Evolutionary conservation across 2,329 filamentous ascomycete species (phyloP), one percentile per base, ranked within the genome.

Genomic region (Fusarium albidum): DNA sequence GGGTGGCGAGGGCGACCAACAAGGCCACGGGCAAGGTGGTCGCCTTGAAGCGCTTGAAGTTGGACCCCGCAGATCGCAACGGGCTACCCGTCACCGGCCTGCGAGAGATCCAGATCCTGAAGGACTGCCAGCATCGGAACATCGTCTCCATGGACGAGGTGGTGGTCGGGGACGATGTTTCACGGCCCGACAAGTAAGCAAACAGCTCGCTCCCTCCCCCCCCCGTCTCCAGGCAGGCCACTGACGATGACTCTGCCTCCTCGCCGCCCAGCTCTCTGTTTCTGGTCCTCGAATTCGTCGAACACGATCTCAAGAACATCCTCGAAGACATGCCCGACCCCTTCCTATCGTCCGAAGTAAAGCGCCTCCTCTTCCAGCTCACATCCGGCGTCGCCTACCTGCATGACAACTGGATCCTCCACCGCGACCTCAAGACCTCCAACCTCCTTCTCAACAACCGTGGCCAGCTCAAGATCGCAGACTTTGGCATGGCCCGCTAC

Each of bases 401-500:
- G 12, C 95, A 99, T 77, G 82, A 84, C 39, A 86, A 92, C 74
- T 96, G 89, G 88, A 96, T 99, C 67, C 82, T 99, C 55, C 92
- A 95, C 76, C 91, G 93, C 50, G 93, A 97, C 75, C 85, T 96
- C 67, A 96, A 96, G 75, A 96, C 92, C 4, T 94, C 90, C 41
- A 96, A 96, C 69, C 86, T 99, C 39, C 86, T 99, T 39, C 89
- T 99, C 76, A 96, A 92, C 78, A 98, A 98, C 78, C 90, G 92
- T 38, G 95, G 95, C 38, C 88, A 90, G 71, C 88, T 99, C 73
- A 97, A 97, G 75, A 88, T 99, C 60, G 95, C 95, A 55, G 95
- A 99, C 75, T 99, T 99, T 70, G 95, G 95, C 72, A 97, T 99
- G 92, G 94, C 95, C 4, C 85, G 95, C 25, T 95, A 95, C 75